These are phyloP conservation scores for Aspergillus pseudoglaucus DNA, from an alignment of 2,329 filamentous ascomycete genomes.

Conservation along the genomic window DNA sequence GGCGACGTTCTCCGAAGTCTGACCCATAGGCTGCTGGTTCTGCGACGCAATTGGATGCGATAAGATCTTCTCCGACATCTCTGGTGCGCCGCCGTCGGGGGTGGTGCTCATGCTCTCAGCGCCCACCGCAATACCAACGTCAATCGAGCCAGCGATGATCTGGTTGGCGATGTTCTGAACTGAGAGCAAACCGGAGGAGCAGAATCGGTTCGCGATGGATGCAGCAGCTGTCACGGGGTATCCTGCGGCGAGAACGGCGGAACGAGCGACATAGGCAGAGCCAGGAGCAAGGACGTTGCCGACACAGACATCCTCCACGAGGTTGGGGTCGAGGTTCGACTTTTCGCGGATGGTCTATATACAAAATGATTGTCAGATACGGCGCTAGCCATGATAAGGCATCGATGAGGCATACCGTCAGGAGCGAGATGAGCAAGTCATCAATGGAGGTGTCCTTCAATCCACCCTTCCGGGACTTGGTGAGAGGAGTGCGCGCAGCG, in stretches of 20 bases:
- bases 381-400: neutral
- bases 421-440: slow-evolving; percentile 30
- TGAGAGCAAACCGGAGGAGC: slow-evolving; percentile 80
- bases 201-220: slow-evolving; percentile 82
- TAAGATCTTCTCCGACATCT: slow-evolving; percentile 77
- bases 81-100: slow-evolving; percentile 72
- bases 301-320: slow-evolving; percentile 86
- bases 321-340: slow-evolving; percentile 74
- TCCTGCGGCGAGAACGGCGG: slow-evolving; percentile 76
- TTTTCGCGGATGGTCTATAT: slow-evolving; percentile 63
- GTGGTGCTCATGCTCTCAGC: slow-evolving; percentile 90
- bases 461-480: slow-evolving; percentile 36
- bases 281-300: slow-evolving; percentile 83
- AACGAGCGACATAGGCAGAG: slow-evolving; percentile 82
- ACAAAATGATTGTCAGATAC: neutral
- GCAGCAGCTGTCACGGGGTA: slow-evolving; percentile 75
- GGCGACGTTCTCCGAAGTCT: slow-evolving; percentile 87
- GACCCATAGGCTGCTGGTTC: slow-evolving; percentile 91
- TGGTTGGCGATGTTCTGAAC: slow-evolving; percentile 89
- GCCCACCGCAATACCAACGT: slow-evolving; percentile 81
- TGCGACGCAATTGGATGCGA: slow-evolving; percentile 70
- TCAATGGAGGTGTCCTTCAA: slow-evolving; percentile 34
- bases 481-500: slow-evolving; percentile 33
- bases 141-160: slow-evolving; percentile 83
- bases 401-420: slow-evolving; percentile 23